These are phyloP conservation scores for Capronia coronata DNA, from an alignment of 2,329 filamentous ascomycete genomes.

Conservation along the genomic window DNA sequence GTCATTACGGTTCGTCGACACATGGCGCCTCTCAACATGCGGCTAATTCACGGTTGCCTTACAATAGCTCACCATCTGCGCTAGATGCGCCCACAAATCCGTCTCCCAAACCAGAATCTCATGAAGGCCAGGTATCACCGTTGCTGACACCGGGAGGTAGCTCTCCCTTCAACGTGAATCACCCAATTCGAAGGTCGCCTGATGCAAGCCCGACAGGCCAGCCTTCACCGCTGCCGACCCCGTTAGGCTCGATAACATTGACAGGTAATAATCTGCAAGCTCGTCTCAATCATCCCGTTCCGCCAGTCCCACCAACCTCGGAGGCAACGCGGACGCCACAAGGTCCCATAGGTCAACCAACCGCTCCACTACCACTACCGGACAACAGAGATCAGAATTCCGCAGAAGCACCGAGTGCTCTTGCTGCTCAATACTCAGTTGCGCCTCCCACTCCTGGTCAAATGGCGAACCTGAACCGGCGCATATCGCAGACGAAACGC, in stretches of 20 bases:
- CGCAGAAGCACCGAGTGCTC: background rate
- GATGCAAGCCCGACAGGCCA: background rate
- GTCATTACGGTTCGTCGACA: background rate
- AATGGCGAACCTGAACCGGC: slow-evolving; percentile 23
- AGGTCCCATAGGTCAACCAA: background rate
- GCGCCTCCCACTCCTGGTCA: slow-evolving; percentile 20
- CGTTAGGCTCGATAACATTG: slow-evolving; percentile 24
- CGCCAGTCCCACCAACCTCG: slow-evolving; percentile 25
- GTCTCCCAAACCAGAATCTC: slow-evolving; percentile 19
- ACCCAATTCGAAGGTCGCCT: background rate
- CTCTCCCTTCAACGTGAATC: slow-evolving; percentile 13
- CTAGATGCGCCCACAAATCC: slow-evolving; percentile 9
- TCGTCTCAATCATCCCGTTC: slow-evolving; percentile 32
- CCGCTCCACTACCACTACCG: background rate
- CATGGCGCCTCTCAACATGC: background rate
- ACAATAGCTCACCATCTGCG: slow-evolving; percentile 3
- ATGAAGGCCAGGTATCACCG: slow-evolving; percentile 16
- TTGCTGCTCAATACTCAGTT: slow-evolving; percentile 5
- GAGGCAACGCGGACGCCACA: slow-evolving; percentile 11
- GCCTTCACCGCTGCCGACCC: slow-evolving; percentile 4
- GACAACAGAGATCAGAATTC: background rate
- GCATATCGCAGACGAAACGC: slow-evolving; percentile 11
- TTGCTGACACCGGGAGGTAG: slow-evolving; percentile 10
- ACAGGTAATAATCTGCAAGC: slow-evolving; percentile 31
- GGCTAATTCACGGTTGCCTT: slow-evolving; percentile 1